A percentile compares a stretch with the other conserved stretches of the same genome.
These are phyloP conservation scores for Hemisphaericaspora lyxosophila DNA, from an alignment of 1,139 yeast species.

Conservation along the genomic window DNA sequence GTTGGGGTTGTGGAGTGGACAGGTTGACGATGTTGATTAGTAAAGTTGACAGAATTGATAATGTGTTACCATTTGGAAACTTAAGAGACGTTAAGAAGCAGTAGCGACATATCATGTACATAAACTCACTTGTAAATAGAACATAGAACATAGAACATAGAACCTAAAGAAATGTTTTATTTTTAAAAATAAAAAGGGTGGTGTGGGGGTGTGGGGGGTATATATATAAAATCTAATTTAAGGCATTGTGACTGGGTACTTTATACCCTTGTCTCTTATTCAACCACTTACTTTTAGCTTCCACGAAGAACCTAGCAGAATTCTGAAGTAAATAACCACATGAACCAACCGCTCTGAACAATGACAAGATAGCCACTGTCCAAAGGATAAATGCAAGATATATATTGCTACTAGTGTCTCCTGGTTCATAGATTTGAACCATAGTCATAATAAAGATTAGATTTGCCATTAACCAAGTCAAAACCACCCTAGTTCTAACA, in stretches of 20 bases:
- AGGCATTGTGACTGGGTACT: conserved; percentile 33
- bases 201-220: not conserved
- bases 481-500: conserved; percentile 90
- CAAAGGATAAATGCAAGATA: conserved; percentile 84
- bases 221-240: conserved; percentile 19
- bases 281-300: conserved; percentile 43
- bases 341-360: conserved; percentile 79
- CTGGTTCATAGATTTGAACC: conserved; percentile 74
- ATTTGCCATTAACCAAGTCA: conserved; percentile 84
- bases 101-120: too few species aligned
- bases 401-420: conserved; percentile 56
- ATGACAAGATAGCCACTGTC: conserved; percentile 83
- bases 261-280: conserved; percentile 41
- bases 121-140: conserved; percentile 1
- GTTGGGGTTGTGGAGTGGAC: conserved; percentile 96
- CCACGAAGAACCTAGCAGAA: conserved; percentile 41
- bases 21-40: conserved; percentile 79
- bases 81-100: conserved; percentile 57
- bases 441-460: conserved; percentile 80
- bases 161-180: not conserved
- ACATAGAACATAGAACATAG: not conserved
- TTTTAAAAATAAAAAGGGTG: not conserved
- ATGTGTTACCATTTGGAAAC: conserved; percentile 81
- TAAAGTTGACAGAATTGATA: conserved; percentile 66
- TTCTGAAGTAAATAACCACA: conserved; percentile 55